Evolutionary conservation across 257 asterid species (phyloP).

Genomic region (Cruciata laevipes): DNA sequence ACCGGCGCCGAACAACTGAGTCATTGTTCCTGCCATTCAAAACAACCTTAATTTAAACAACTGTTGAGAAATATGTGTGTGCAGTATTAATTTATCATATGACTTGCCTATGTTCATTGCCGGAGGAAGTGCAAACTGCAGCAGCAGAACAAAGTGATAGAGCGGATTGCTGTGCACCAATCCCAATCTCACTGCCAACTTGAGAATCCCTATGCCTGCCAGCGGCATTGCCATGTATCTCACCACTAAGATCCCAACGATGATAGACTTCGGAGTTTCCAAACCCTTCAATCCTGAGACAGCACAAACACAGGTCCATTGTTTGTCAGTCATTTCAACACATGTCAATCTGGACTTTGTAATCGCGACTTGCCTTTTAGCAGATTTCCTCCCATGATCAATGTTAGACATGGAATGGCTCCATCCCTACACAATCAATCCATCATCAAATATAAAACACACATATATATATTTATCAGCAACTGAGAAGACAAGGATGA

Average conservation of each 20-base stretch:
- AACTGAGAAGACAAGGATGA: neutral
- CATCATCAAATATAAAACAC: neutral
- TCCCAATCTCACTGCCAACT: constrained; percentile 52
- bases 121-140: constrained; percentile 82
- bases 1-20: constrained; percentile 71
- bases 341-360: neutral
- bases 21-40: constrained; percentile 40
- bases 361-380: constrained; percentile 21
- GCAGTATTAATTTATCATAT: too few species aligned
- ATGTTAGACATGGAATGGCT: constrained; percentile 73
- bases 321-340: too few species aligned
- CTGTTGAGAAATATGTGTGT: neutral
- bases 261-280: constrained; percentile 43
- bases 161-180: constrained; percentile 48
- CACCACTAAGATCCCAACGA: constrained; percentile 50
- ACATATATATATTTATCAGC: too few species aligned
- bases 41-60: too few species aligned
- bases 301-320: neutral
- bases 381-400: constrained; percentile 86
- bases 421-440: constrained; percentile 50
- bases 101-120: constrained; percentile 57
- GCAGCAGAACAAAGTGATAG: constrained; percentile 68
- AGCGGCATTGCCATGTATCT: constrained; percentile 62
- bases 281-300: constrained; percentile 56
- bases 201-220: constrained; percentile 56